These are phyloP conservation scores for Aspergillus terreus DNA, from an alignment of 2,329 filamentous ascomycete species.

Conservation along the genomic window DNA sequence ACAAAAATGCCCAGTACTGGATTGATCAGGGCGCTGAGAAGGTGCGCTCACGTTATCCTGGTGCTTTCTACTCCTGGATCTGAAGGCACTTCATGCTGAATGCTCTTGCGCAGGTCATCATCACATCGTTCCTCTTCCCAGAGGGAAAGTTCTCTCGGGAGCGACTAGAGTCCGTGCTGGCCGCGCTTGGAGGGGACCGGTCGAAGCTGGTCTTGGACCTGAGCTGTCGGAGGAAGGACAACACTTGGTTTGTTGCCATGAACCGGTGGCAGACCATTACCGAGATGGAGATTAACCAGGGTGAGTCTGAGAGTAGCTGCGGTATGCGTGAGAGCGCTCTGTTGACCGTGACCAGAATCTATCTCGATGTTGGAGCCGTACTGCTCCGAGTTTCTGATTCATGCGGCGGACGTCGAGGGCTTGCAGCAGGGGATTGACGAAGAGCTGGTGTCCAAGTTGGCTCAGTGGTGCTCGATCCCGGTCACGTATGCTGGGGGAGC, in stretches of 20 bases:
- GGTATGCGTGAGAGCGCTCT: not conserved
- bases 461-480: constrained; percentile 84
- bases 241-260: constrained; percentile 95
- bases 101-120: constrained; percentile 63
- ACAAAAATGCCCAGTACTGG: constrained; percentile 80
- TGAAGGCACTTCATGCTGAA: not conserved
- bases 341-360: constrained; percentile 56
- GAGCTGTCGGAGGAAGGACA: constrained; percentile 74
- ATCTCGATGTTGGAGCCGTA: constrained; percentile 80
- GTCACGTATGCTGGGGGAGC: constrained; percentile 98
- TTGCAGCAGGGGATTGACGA: constrained; percentile 89
- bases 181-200: constrained; percentile 68
- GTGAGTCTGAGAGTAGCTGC: constrained; percentile 44
- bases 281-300: constrained; percentile 87
- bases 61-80: not conserved
- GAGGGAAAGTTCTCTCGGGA: constrained; percentile 74
- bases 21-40: constrained; percentile 84
- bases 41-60: constrained; percentile 50
- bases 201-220: constrained; percentile 88
- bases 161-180: constrained; percentile 70
- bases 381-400: constrained; percentile 94
- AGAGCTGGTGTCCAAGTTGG: constrained; percentile 69
- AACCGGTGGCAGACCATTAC: constrained; percentile 99
- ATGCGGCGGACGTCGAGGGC: constrained; percentile 95
- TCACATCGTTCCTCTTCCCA: constrained; percentile 93